Evolutionary conservation across 164 flowering plant species (phyloP), one percentile per base, ranked within the genome.

Genomic region (Protea cynaroides): DNA sequence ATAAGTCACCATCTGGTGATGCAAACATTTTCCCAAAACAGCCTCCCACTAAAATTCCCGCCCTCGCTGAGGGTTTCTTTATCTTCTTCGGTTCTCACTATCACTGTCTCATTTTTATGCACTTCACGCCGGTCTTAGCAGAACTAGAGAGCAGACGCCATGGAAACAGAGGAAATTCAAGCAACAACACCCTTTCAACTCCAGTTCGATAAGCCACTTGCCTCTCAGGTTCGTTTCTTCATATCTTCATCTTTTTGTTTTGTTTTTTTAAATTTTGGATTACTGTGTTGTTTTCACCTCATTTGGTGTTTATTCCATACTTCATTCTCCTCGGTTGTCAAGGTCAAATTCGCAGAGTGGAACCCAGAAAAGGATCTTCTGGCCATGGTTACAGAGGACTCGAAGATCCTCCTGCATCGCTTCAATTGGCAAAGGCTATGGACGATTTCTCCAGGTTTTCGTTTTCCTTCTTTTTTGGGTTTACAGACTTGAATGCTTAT

Each of bases 391-490:
- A 89, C 90, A 0, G 96, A 87, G 53, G 98, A 93, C 62, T 91
- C 93, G 0, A 91, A 87, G 75, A 81, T 94, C 49, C 61, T 91
- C 60, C 76, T 94, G 10, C 97, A 94, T 69, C 96, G 98, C 8
- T 94, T 94, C 78, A 94, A 94, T 64, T 91, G 98, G 97, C 98
- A 94, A 75, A 74, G 97, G 67, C 68, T 91, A 11, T 94, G 97
- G 97, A 89, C 88, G 0, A 71, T 84, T 19, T 82, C 93, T 43
- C 91, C 90, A 9, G 97, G 98, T 94, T 40, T 11, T n/a, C 18
- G 47, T 24, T 43, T 50, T 21, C 21, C 47, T 22, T 58, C 34
- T 10, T 18, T 44, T 29, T 29, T 29, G 34, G 34, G 5, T 29
- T 29, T 29, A 0, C 34, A 29, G 34, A 5, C 5, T 3, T 29